phyloP scores from a whole-genome alignment of 176 grass and related monocot genomes.

The Triticum dicoccoides region DNA sequence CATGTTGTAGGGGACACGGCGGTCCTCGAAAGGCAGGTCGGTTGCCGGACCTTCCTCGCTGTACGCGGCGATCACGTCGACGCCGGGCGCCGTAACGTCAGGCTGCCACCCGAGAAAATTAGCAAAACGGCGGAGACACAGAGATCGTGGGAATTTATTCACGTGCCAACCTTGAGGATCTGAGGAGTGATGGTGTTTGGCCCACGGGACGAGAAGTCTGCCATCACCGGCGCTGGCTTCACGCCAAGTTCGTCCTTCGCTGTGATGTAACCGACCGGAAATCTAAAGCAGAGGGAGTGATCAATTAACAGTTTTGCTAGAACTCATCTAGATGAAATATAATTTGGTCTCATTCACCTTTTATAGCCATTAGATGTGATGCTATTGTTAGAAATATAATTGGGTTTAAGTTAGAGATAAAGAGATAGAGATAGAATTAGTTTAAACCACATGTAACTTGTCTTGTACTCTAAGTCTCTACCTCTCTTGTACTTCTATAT shows the following conservation, averaged over 20 bases:
- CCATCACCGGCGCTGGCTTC: conserved; percentile 65
- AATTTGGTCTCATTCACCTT: no score
- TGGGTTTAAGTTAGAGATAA: no score
- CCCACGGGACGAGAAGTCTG: conserved; percentile 60
- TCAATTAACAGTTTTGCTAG: no score
- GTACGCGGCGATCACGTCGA: conserved; percentile 56
- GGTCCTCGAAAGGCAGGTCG: conserved; percentile 32
- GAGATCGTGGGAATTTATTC: no score
- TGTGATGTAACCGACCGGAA: conserved; percentile 39
- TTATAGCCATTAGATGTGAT: no score
- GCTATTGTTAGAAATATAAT: no score
- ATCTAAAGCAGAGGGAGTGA: neutral
- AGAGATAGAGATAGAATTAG: no score
- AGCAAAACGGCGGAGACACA: neutral
- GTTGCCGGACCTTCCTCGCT: conserved; percentile 33
- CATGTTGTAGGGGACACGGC: conserved; percentile 48
- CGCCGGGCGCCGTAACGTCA: conserved; percentile 65
- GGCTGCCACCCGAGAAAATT: conserved; percentile 32
- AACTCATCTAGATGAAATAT: no score
- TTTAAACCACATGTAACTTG: no score
- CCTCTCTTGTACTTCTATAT: no score
- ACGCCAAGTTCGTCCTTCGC: conserved; percentile 27
- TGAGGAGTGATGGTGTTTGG: conserved; percentile 50
- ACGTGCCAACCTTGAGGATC: neutral
- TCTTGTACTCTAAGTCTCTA: no score